Evolutionary conservation across 75 land plant genomes (phyloP), one percentile per base, ranked within the genome.

Genomic region (Larix kaempferi): DNA sequence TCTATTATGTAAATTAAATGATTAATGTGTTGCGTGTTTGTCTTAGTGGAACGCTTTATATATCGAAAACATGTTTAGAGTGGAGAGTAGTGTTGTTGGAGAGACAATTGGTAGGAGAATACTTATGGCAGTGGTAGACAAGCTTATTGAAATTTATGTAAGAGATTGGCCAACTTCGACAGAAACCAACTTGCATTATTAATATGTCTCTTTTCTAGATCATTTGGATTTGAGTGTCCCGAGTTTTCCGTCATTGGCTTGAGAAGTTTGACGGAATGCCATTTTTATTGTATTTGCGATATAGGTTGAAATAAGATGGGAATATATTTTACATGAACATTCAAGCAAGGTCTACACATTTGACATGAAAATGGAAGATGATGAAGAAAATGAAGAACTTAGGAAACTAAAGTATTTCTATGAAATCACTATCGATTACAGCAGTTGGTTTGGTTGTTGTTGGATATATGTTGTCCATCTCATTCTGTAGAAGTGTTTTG

Each of bases 291-390:
- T 25, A 26, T 5, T 66, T 35, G 37, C 13, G 16, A 26, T 80
- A n/a, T 57, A 94, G 96, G 85, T 94, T 41, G 89, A 94, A 75
- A 92, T 96, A 78, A 84, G 76, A 63, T 92, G 94, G 97, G 94
- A 92, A 56, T 91, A 90, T 29, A 88, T 87, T 57, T 39, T 87
- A 73, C 76, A 80, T 25, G 96, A 96, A 49, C 92, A 94, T 57
- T 84, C 78, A 55, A 80, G 67, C 66, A 96, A 91, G 79, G 91
- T 91, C 7, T 83, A 76, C 71, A 88, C 94, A 49, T 94, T 96
- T 89, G 89, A 92, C 62, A 92, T 96, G 97, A 94, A 96, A 56
- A 76, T 96, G 19, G 95, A 89, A 80, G 91, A 91, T 37, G 22
- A 75, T 25, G 91, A 93, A 17, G 95, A 90, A 27, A 59, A 57